Evolutionary conservation across 495 filamentous ascomycete genomes (phyloP), one percentile per base, ranked within the genome.

Genomic region (Coniosporium apollinis): DNA sequence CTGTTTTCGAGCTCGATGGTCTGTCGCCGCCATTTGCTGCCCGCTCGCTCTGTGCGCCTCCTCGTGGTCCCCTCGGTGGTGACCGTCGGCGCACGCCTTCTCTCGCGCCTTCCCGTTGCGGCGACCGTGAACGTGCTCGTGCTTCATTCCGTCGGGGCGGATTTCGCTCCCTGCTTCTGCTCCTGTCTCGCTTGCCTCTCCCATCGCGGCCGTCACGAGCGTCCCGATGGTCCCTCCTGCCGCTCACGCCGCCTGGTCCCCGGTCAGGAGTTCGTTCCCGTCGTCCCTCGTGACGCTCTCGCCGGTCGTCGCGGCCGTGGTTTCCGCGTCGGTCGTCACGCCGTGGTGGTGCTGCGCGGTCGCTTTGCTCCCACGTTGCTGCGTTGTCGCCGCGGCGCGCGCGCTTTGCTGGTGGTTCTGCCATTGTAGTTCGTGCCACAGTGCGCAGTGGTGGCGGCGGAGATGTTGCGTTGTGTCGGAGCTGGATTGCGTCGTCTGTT

Each of bases 351-450:
- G 33, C 34, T 2, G 22, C 30, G 28, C 44, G 51, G 8, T 65
- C 63, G 34, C 59, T 57, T 28, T 53, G 56, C 30, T 71, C 67
- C 65, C 65, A 69, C 64, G 66, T 71, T 11, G 59, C 45, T 5
- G 63, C 54, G 47, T 63, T 71, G 34, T 71, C 66, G 13, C 57
- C 57, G 13, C 65, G 60, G 34, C 65, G 64, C 21, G 66, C 52
- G 25, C 69, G 68, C 44, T 73, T 72, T 25, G 63, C 46, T 30
- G 66, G 63, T 17, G 65, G 69, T 34, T 72, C 69, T 10, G 62
- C 50, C 66, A 70, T 70, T 15, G 7, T 19, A n/a, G n/a, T n/a
- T n/a, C n/a, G n/a, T n/a, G n/a, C n/a, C n/a, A n/a, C n/a, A n/a
- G n/a, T n/a, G n/a, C n/a, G n/a, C n/a, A n/a, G n/a, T n/a, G n/a